Conservation (phyloP, 1,284 basidiomycete genomes). For the Ganoderma lucidum region DNA sequence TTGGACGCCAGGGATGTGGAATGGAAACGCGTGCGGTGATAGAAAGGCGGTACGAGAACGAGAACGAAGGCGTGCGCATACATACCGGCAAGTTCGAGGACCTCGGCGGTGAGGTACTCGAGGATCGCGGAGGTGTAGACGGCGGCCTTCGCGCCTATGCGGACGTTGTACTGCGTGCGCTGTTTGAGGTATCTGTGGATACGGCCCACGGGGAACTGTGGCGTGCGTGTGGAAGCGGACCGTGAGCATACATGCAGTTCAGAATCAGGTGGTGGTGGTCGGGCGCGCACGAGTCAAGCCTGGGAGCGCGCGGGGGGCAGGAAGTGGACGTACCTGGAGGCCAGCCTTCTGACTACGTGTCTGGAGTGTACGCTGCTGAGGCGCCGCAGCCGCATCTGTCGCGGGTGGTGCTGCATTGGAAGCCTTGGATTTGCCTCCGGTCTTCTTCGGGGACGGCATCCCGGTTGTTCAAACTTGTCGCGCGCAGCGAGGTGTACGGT, state of each 20-base stretch:
- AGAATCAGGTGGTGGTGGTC: background rate
- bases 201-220: slow-evolving; percentile 91
- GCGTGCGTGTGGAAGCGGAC: background rate
- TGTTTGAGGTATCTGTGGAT: slow-evolving; percentile 95
- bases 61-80: slow-evolving; percentile 22
- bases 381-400: slow-evolving; percentile 48
- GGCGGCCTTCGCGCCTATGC: slow-evolving; percentile 92
- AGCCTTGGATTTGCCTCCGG: slow-evolving; percentile 30
- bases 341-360: slow-evolving; percentile 87
- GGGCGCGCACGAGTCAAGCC: background rate
- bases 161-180: slow-evolving; percentile 92
- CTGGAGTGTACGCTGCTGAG: slow-evolving; percentile 50
- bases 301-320: slow-evolving; percentile 17
- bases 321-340: slow-evolving; percentile 64
- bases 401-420: slow-evolving; percentile 46
- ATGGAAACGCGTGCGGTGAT: background rate
- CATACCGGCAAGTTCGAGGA: slow-evolving; percentile 87
- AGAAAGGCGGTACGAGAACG: background rate
- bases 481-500: no score
- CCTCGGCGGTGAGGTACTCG: slow-evolving; percentile 92
- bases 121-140: slow-evolving; percentile 93
- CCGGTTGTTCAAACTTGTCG: background rate
- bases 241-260: background rate
- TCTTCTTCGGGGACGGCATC: slow-evolving; percentile 33
- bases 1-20: no score